These are phyloP conservation scores for Onygenales sp. DNA, from an alignment of 2,329 filamentous ascomycete genomes.

Conservation along the genomic window DNA sequence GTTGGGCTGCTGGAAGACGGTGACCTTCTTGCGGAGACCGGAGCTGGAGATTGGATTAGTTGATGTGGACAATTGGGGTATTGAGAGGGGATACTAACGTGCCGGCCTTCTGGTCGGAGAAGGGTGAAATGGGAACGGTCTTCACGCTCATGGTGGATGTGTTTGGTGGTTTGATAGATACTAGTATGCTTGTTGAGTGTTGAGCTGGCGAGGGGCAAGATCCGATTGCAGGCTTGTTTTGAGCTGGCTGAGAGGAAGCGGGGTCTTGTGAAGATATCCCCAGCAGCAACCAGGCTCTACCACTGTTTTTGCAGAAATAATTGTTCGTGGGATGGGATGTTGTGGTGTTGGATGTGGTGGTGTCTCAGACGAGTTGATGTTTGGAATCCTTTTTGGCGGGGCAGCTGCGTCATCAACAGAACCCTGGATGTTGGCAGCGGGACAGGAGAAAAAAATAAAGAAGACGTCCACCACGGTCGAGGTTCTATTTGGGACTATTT, in stretches of 20 bases:
- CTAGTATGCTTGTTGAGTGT: too few relatives aligned
- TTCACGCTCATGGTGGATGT: conserved; percentile 57
- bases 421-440: not conserved
- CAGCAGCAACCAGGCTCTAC: too few relatives aligned
- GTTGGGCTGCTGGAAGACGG: conserved; percentile 87
- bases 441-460: not conserved
- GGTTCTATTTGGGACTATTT: not conserved
- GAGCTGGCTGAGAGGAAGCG: too few relatives aligned
- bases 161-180: not conserved
- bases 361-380: not conserved
- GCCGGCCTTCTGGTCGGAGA: conserved; percentile 95
- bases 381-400: conserved; percentile 2
- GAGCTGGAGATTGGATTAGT: conserved; percentile 51
- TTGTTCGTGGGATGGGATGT: too few relatives aligned
- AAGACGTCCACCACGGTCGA: not conserved
- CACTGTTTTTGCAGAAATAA: too few relatives aligned
- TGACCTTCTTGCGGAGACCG: conserved; percentile 97
- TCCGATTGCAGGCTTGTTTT: too few relatives aligned
- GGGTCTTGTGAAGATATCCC: too few relatives aligned
- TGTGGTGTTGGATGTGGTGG: not conserved
- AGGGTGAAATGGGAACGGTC: conserved; percentile 74
- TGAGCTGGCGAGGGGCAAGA: too few relatives aligned
- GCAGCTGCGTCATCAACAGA: conserved; percentile 2
- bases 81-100: conserved; percentile 59
- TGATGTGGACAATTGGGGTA: conserved; percentile 6